Conservation (phyloP, 1,139 yeast genomes). For the Saccharomycopsis phalli region DNA sequence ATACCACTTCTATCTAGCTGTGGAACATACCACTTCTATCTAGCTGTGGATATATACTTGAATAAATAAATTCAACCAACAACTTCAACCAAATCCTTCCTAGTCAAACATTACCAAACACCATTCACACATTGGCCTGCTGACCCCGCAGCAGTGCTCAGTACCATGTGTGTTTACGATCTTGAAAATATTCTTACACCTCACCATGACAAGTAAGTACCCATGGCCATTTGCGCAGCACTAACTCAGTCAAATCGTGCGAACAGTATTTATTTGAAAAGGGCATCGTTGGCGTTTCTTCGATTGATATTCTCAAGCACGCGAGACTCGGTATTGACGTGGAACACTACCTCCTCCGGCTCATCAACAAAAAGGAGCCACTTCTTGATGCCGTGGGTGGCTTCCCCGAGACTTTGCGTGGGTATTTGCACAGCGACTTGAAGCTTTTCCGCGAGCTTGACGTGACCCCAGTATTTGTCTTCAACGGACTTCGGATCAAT, state of each 20-base stretch:
- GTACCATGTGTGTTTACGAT: too few relatives aligned
- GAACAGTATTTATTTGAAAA: constrained; percentile 68
- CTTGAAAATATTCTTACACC: too few relatives aligned
- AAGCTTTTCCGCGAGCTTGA: constrained; percentile 49
- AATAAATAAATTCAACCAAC: too few relatives aligned
- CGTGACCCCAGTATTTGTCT: constrained; percentile 70
- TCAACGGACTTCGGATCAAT: constrained; percentile 40
- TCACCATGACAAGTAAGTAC: neutral
- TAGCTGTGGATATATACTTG: too few relatives aligned
- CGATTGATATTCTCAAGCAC: constrained; percentile 58
- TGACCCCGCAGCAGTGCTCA: too few relatives aligned
- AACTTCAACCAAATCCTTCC: too few relatives aligned
- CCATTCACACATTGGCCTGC: too few relatives aligned
- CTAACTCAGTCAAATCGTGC: constrained; percentile 46
- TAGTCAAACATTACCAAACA: too few relatives aligned
- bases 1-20: too few relatives aligned
- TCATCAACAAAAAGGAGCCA: constrained; percentile 63
- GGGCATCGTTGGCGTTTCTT: constrained; percentile 50
- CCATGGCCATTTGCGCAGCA: neutral
- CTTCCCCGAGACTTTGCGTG: constrained; percentile 56
- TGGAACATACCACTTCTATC: too few relatives aligned
- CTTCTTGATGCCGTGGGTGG: constrained; percentile 78
- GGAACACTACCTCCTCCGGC: constrained; percentile 61
- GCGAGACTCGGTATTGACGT: constrained; percentile 81
- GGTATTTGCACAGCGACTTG: constrained; percentile 54